Conservation (phyloP, 2,329 filamentous ascomycete species). For the Aspergillus cejpii region DNA sequence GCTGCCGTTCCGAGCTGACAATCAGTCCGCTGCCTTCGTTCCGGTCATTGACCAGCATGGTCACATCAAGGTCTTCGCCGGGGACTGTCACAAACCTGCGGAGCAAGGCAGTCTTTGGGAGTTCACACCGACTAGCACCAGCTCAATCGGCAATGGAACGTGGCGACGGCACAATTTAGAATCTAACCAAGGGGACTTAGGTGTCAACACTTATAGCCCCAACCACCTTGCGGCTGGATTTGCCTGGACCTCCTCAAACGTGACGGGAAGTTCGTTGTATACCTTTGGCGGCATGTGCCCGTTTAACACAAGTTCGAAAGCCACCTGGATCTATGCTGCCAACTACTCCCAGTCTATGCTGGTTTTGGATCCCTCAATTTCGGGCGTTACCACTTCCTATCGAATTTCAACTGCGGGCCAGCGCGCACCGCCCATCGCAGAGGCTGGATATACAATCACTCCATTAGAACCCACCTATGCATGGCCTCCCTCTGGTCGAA, state of each 20-base stretch:
- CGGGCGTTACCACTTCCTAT: conserved; percentile 29
- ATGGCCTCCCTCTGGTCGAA: conserved; percentile 54
- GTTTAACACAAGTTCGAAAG: conserved; percentile 34
- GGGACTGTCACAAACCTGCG: conserved; percentile 57
- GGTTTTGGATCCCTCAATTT: conserved; percentile 39
- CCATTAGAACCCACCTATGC: conserved; percentile 63
- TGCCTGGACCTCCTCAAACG: conserved; percentile 56
- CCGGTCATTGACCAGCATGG: conserved; percentile 62
- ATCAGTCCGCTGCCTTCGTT: conserved; percentile 58
- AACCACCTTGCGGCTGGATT: conserved; percentile 57
- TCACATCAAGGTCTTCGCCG: conserved; percentile 65
- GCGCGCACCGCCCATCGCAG: conserved; percentile 63
- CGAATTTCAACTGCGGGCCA: conserved; percentile 44
- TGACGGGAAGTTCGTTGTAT: conserved; percentile 52
- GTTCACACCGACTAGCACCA: conserved; percentile 48
- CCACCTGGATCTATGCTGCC: conserved; percentile 60
- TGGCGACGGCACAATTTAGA: conserved; percentile 46
- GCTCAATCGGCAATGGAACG: conserved; percentile 45
- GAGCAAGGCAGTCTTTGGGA: conserved; percentile 59
- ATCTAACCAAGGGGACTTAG: conserved; percentile 30
- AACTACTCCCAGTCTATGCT: conserved; percentile 79
- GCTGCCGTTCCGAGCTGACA: conserved; percentile 28
- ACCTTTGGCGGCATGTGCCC: conserved; percentile 90
- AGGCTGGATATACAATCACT: conserved; percentile 83
- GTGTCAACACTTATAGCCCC: conserved; percentile 38